These are phyloP conservation scores for Yarrowia sp. DNA, from an alignment of 805 yeast species.

Conservation along the genomic window DNA sequence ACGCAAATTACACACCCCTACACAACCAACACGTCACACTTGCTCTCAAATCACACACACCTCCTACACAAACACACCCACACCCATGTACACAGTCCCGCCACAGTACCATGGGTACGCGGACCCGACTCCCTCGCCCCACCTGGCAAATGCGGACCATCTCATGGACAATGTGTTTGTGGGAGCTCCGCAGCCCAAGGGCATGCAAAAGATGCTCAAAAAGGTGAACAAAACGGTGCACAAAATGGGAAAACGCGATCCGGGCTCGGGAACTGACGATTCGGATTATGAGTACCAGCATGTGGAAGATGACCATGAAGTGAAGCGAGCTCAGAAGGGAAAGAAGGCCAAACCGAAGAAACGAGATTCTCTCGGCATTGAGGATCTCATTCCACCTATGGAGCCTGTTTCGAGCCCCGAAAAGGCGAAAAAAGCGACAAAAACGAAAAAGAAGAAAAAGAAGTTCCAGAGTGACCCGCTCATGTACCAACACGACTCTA, in stretches of 20 bases:
- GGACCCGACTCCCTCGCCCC: constrained; percentile 22
- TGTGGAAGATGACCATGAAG: constrained; percentile 22
- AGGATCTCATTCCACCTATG: background rate
- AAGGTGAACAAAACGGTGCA: constrained; percentile 18
- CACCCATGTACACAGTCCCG: constrained; percentile 16
- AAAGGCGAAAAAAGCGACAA: background rate
- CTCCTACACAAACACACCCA: background rate
- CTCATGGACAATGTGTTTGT: constrained; percentile 23
- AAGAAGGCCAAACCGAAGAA: background rate
- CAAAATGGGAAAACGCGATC: constrained; percentile 11
- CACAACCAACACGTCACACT: background rate
- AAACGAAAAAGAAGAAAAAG: background rate
- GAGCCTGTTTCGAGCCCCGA: background rate
- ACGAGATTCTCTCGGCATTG: background rate
- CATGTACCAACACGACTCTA: constrained; percentile 10
- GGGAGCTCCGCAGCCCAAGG: constrained; percentile 16
- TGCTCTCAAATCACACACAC: background rate
- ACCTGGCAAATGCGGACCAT: constrained; percentile 9
- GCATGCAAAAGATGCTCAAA: constrained; percentile 14
- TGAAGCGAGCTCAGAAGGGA: background rate
- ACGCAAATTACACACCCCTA: no score
- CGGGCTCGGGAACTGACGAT: constrained; percentile 5
- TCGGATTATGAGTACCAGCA: constrained; percentile 21
- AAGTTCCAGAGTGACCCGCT: constrained; percentile 8
- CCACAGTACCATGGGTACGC: constrained; percentile 21